Percentiles rank a stretch among this genome's conserved stretches.
Conservation (phyloP, 1,284 basidiomycete species). For the Irpex sp. region DNA sequence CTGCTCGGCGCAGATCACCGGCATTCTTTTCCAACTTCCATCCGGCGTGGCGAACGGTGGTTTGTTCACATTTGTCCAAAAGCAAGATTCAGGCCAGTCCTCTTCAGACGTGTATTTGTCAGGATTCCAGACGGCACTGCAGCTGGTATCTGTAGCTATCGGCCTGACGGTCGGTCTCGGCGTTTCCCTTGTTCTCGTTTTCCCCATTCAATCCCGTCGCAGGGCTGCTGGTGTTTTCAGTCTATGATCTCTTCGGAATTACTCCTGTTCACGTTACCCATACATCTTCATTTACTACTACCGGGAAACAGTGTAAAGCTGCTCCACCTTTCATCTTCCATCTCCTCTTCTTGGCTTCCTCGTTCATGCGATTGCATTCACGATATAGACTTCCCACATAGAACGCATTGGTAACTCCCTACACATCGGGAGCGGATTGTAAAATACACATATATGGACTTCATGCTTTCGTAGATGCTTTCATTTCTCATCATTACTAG, state of each 20-base stretch:
- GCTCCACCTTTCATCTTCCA: neutral
- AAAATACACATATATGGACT: neutral
- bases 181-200: conserved; percentile 53
- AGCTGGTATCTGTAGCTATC: conserved; percentile 60
- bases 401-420: neutral
- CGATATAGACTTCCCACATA: neutral
- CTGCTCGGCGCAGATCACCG: conserved; percentile 51
- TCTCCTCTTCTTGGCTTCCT: neutral
- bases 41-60: conserved; percentile 84
- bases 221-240: conserved; percentile 59
- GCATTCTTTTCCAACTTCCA: conserved; percentile 86
- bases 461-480: neutral
- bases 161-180: conserved; percentile 74
- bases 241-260: conserved; percentile 30
- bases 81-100: conserved; percentile 43
- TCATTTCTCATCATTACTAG: neutral
- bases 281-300: no score
- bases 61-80: conserved; percentile 70
- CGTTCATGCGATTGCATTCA: neutral
- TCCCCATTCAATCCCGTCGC: conserved; percentile 55
- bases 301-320: no score
- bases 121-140: conserved; percentile 65
- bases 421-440: neutral
- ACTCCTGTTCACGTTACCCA: no score
- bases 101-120: conserved; percentile 55